Conservation (phyloP, 176 grass and related monocot genomes). For the Bonia amplexicaulis region DNA sequence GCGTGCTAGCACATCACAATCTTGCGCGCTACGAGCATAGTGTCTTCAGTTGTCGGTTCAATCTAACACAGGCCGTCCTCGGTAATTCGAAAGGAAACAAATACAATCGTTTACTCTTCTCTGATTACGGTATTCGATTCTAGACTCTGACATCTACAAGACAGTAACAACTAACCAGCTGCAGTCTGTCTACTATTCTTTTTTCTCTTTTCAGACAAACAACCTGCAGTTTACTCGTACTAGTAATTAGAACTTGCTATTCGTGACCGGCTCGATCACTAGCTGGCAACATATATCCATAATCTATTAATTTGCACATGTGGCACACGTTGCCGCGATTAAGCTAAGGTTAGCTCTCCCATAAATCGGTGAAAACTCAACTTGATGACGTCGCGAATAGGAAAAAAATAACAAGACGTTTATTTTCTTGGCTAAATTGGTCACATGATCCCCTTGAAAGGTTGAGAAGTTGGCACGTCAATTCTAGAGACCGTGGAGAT, state of each 20-base stretch:
- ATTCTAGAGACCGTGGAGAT: conserved; percentile 24
- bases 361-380: not conserved
- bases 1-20: too few relatives aligned
- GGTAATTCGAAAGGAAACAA: too few relatives aligned
- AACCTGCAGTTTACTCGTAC: not conserved
- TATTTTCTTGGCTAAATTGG: not conserved
- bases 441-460: conserved; percentile 27
- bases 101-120: too few relatives aligned
- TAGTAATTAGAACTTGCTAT: not conserved
- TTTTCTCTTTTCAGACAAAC: not conserved
- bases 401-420: not conserved
- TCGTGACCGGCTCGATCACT: not conserved
- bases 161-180: not conserved
- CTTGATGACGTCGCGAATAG: not conserved
- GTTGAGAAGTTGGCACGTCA: conserved; percentile 37
- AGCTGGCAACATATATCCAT: not conserved
- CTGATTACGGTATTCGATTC: too few relatives aligned
- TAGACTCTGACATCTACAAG: too few relatives aligned
- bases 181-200: not conserved
- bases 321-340: not conserved
- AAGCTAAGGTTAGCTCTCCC: not conserved
- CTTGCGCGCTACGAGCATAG: too few relatives aligned
- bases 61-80: too few relatives aligned
- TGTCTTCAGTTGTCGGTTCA: too few relatives aligned
- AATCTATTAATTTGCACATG: not conserved